These are phyloP conservation scores for Crithidia sp. DNA, from an alignment of 208 protist genomes.

Conservation along the genomic window DNA sequence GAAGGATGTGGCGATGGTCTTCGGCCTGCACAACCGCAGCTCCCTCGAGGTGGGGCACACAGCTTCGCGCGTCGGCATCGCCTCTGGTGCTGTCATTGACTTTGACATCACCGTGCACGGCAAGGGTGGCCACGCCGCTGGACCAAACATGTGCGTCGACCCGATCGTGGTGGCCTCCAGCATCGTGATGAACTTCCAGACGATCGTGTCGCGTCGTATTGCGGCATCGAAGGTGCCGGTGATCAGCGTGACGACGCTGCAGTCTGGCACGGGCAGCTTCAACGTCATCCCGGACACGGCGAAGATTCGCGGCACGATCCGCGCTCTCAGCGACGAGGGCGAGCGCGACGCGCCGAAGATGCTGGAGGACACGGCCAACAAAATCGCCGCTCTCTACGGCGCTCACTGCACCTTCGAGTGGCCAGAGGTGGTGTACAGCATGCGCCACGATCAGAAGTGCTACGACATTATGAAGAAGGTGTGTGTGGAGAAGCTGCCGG, in stretches of 20 bases:
- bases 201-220: slow-evolving; percentile 60
- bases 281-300: slow-evolving; percentile 70
- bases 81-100: slow-evolving; percentile 57
- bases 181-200: slow-evolving; percentile 58
- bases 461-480: slow-evolving; percentile 53
- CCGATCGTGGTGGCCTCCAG: slow-evolving; percentile 57
- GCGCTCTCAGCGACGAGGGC: slow-evolving; percentile 50
- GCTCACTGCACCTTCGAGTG: slow-evolving; percentile 36
- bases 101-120: slow-evolving; percentile 70
- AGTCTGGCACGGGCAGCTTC: slow-evolving; percentile 56
- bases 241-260: slow-evolving; percentile 57
- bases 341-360: slow-evolving; percentile 41
- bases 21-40: slow-evolving; percentile 55
- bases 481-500: slow-evolving; percentile 39
- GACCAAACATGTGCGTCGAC: slow-evolving; percentile 60
- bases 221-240: slow-evolving; percentile 49
- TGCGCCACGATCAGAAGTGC: slow-evolving; percentile 56
- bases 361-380: slow-evolving; percentile 57
- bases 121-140: slow-evolving; percentile 56
- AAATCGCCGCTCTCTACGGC: slow-evolving; percentile 56
- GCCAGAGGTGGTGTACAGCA: slow-evolving; percentile 50
- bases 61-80: slow-evolving; percentile 32
- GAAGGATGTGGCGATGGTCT: slow-evolving; percentile 56
- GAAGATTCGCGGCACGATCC: slow-evolving; percentile 53
- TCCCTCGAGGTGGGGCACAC: slow-evolving; percentile 23